Base-by-base conservation (phyloP, 257 asterid species). In the Ajuga chamaepitys region DNA sequence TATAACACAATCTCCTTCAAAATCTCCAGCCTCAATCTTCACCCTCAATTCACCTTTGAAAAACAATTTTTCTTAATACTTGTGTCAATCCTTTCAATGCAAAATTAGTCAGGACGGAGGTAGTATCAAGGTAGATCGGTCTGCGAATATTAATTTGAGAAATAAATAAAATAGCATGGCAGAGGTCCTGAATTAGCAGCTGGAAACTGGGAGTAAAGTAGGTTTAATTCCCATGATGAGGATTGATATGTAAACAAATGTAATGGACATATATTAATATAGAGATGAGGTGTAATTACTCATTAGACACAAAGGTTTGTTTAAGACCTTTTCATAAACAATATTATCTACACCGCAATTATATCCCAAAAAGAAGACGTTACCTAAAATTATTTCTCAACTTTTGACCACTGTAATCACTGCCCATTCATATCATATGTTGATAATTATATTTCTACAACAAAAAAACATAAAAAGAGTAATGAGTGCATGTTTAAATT, bases 161-260 rank as follows among this genome's bases (percentile, higher is more conserved):
- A 30, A 30, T 30, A 30, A 30, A 30, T 1, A 30, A 30, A 30
- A 30, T 1, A 30, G 10, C 10, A 47, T 68, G 52, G 34, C 67
- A 67, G 24, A 57, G n/a, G 9, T 59, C 38, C 59, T 56, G 44
- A 50, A 74, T 70, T 59, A 71, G 62, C 70, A 58, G 71, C 70
- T 51, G 59, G 48, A 74, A 78, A 71, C 17, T 60, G 78, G 80
- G 76, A 67, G 73, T 73, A 63, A 47, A 75, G 70, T 64, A 75
- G 74, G 69, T 67, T 60, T n/a, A n/a, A n/a, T n/a, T 52, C 25
- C 28, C 59, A 75, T 78, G 75, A 78, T 75, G 70, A 78, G 3
- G 7, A 37, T 24, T 46, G 9, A 37, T 18, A 48, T 20, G 57
- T 40, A n/a, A 38, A 2, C 3, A 38, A 38, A 8, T 38, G 13